A percentile compares a stretch with the other conserved stretches of the same genome.
These are phyloP conservation scores for Cystobasidium sp. DNA, from an alignment of 1,284 basidiomycete genomes.

Conservation along the genomic window DNA sequence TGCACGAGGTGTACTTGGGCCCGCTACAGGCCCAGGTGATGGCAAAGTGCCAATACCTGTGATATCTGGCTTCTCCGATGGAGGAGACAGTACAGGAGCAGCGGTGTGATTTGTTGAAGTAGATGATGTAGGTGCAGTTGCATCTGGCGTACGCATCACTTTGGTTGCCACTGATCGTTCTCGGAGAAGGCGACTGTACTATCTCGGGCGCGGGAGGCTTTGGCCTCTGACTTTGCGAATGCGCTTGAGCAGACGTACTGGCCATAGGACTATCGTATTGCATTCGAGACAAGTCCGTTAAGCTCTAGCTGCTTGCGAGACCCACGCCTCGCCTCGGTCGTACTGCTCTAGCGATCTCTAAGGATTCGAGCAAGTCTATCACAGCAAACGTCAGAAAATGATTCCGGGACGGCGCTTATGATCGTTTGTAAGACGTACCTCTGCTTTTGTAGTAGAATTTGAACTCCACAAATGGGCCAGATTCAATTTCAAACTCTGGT, in stretches of 20 bases:
- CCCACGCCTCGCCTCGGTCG: conserved; percentile 5
- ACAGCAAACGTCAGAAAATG: not conserved
- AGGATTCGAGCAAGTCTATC: not conserved
- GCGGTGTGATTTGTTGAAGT: not conserved
- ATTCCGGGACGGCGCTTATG: no score
- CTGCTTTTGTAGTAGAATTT: conserved; percentile 32
- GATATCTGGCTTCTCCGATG: not conserved
- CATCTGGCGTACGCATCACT: not conserved
- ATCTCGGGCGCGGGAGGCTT: not conserved
- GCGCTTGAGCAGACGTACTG: not conserved
- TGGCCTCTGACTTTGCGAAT: not conserved
- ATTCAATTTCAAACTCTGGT: conserved; percentile 13
- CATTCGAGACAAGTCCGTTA: not conserved
- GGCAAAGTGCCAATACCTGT: not conserved
- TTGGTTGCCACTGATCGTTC: not conserved
- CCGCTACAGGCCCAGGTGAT: not conserved
- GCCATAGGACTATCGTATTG: not conserved
- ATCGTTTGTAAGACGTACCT: not conserved
- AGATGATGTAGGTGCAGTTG: not conserved
- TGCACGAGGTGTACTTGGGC: not conserved
- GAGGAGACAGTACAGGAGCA: not conserved
- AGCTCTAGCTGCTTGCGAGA: not conserved
- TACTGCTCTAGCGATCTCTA: not conserved
- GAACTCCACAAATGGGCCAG: conserved; percentile 29
- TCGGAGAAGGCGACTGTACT: not conserved